Evolutionary conservation across 495 filamentous ascomycete species (phyloP).

Genomic region (Neurospora africana): DNA sequence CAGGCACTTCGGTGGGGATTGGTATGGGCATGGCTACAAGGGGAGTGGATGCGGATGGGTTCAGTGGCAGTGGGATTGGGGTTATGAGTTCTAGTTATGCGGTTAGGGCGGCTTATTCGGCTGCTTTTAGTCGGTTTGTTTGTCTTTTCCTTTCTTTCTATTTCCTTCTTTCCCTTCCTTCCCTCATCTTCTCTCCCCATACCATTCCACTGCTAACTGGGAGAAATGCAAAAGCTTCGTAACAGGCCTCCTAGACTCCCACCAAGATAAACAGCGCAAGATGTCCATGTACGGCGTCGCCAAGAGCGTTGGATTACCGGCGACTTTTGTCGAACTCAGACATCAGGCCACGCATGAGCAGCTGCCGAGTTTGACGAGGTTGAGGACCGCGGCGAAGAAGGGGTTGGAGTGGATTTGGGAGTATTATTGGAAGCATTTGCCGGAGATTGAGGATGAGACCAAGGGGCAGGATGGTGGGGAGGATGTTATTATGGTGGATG

Average conservation of each 20-base stretch:
- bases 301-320: constrained; percentile 61
- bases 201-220: neutral
- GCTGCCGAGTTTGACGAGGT: constrained; percentile 59
- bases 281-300: constrained; percentile 78
- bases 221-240: constrained; percentile 54
- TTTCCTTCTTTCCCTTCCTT: neutral
- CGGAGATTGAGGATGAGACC: constrained; percentile 4
- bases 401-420: constrained; percentile 80
- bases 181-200: neutral
- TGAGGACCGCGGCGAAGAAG: constrained; percentile 53
- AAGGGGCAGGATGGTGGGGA: neutral
- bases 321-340: constrained; percentile 77
- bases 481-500: constrained; percentile 1
- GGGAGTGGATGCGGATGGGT: constrained; percentile 41
- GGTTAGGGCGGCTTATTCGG: constrained; percentile 35
- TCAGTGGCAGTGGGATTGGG: neutral
- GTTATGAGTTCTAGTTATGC: constrained; percentile 27
- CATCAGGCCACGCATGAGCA: constrained; percentile 87
- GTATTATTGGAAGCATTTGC: constrained; percentile 65
- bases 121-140: constrained; percentile 39
- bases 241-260: constrained; percentile 72
- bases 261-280: constrained; percentile 57
- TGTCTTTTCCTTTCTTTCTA: constrained; percentile 8
- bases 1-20: constrained; percentile 8
- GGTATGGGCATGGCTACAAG: constrained; percentile 36